Base-by-base conservation (phyloP, 2,329 filamentous ascomycete species). In the Verticillium dahliae region DNA sequence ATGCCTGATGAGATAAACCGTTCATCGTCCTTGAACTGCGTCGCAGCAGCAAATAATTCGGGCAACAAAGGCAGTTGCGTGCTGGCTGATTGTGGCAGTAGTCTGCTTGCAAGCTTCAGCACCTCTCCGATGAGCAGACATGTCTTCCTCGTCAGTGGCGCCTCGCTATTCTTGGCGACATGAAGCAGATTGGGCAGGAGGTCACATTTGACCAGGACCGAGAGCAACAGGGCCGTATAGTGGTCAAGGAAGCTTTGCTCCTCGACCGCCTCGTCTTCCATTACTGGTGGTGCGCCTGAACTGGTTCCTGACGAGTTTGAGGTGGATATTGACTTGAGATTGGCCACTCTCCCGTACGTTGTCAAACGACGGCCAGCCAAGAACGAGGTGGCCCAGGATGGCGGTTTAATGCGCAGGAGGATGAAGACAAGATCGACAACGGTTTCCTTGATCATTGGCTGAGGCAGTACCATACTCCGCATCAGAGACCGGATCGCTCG, bases 361-460 rank as follows among this genome's bases (percentile, higher is more conserved):
- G 96, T 99, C 56, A 99, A 80, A 63, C 96, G 84, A 66, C 95
- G 86, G 7, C 95, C 96, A 39, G 96, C 95, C 56, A 99, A 83
- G 72, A 97, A 99, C 0, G 94, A 96, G 0, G 92, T 93, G 7
- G 95, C 96, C 95, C 95, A 99, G 9, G 92, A 88, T 54, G 95
- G 87, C 62, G 93, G 89, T 68, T 98, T 98, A 71, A 99, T 97
- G 39, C 94, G 87, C 59, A 99, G 75, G 2, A 89, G 73, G 0
- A 82, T 82, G 69, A 96, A 97, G 18, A 99, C 76, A 13, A 99
- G 79, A 72, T 99, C 95, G 63, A 99, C 82, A 18, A 97, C 87
- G 1, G 93, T 89, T 70, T 96, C 92, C 57, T 84, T 79, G 57
- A 88, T 81, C 0, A 74, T 71, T 6, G 81, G 74, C 60, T 80